A percentile compares a stretch with the other conserved stretches of the same genome.
These are phyloP conservation scores for Entophlyctis helioformis DNA, from an alignment of 192 early-diverging fungal species.

Conservation along the genomic window DNA sequence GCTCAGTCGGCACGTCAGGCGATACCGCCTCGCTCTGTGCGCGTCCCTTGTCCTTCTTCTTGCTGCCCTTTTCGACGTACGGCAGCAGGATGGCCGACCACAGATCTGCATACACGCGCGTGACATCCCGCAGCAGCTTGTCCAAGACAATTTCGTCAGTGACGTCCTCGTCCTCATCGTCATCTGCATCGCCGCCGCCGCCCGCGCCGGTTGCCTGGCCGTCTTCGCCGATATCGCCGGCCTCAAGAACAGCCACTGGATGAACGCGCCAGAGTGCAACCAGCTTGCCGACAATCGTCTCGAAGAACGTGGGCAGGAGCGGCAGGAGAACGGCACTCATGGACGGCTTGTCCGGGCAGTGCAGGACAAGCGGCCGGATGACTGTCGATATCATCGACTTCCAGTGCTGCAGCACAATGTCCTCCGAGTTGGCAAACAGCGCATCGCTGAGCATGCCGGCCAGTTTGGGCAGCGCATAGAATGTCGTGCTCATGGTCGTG, in stretches of 20 bases:
- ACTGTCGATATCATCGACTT: slow-evolving; percentile 10
- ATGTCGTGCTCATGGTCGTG: slow-evolving; percentile 4
- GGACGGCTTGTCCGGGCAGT: slow-evolving; percentile 13
- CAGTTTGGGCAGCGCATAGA: slow-evolving; percentile 9
- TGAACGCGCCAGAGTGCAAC: no score
- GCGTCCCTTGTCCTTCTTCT: no score
- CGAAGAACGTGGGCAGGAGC: slow-evolving; percentile 7
- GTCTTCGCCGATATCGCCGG: no score
- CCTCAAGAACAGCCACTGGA: no score
- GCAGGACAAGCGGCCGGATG: slow-evolving; percentile 16
- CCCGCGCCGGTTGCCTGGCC: no score
- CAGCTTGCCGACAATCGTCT: slow-evolving; percentile 8
- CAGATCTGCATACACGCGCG: slow-evolving; percentile 17
- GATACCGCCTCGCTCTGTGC: no score
- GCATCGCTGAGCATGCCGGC: background rate
- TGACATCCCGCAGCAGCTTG: slow-evolving; percentile 18
- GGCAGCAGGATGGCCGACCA: slow-evolving; percentile 3
- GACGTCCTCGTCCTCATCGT: slow-evolving; percentile 11
- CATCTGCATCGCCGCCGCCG: no score
- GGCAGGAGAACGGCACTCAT: slow-evolving; percentile 4
- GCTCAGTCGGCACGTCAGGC: no score
- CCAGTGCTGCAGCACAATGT: slow-evolving; percentile 20
- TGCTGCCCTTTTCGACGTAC: no score
- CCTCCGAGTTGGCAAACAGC: slow-evolving; percentile 4
- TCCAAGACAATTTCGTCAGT: slow-evolving; percentile 23